phyloP scores from a whole-genome alignment of 2,329 filamentous ascomycete species.

The Beauveria sp. region DNA sequence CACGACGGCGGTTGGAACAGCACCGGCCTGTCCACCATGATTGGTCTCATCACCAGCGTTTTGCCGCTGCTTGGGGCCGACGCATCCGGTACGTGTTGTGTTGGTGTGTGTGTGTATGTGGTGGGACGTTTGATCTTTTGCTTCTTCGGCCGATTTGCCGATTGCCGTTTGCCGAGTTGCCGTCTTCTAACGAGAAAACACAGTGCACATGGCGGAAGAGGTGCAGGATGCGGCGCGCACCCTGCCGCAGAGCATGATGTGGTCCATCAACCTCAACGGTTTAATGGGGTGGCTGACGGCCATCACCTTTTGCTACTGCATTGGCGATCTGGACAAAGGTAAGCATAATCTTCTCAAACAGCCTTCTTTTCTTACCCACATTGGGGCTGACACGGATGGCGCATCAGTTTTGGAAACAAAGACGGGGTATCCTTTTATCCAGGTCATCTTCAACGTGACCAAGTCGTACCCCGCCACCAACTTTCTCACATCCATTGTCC shows the following conservation, averaged over 20 bases:
- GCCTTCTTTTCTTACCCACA: neutral
- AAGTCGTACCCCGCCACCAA: conserved; percentile 13
- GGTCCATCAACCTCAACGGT: conserved; percentile 22
- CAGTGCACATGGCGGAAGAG: conserved; percentile 17
- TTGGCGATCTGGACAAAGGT: conserved; percentile 22
- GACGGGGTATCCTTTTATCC: conserved; percentile 20
- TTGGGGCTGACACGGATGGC: neutral
- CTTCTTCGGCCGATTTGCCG: neutral
- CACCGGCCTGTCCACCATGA: conserved; percentile 26
- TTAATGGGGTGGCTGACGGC: conserved; percentile 33
- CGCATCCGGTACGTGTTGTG: conserved; percentile 12
- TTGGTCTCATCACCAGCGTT: conserved; percentile 30
- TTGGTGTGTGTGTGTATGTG: no score
- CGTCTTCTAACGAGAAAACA: neutral
- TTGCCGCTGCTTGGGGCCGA: conserved; percentile 26
- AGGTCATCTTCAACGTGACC: conserved; percentile 19
- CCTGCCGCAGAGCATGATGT: conserved; percentile 14
- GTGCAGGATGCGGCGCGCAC: conserved; percentile 13
- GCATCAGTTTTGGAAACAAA: conserved; percentile 7
- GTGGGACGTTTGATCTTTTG: no score
- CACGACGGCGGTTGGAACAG: conserved; percentile 27
- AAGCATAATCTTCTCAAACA: neutral
- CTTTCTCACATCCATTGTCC: conserved; percentile 16
- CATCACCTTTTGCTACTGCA: conserved; percentile 26
- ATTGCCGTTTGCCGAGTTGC: neutral